Percentiles rank a stretch among this genome's conserved stretches.
These are phyloP conservation scores for Pigoraptor vietnamica DNA, from an alignment of 78 protist genomes.

Conservation along the genomic window DNA sequence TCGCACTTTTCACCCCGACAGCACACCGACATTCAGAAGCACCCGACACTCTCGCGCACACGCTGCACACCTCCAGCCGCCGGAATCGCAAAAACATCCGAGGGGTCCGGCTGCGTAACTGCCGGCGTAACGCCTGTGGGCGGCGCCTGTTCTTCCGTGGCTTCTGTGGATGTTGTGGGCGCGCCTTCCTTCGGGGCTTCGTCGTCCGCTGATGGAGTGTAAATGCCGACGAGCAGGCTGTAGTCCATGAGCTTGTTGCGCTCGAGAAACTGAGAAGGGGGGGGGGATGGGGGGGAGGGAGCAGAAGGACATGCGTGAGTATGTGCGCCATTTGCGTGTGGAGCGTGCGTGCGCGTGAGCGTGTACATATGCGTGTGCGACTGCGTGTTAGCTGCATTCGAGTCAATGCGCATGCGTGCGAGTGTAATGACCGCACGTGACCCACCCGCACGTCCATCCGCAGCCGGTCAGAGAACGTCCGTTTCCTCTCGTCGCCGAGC, in stretches of 20 bases:
- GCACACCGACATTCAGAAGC: not conserved
- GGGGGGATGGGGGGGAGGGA: not conserved
- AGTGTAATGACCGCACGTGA: too few relatives aligned
- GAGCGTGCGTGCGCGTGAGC: not conserved
- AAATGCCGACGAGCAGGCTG: slow-evolving; percentile 32
- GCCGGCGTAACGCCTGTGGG: not conserved
- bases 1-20: too few relatives aligned
- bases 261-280: not conserved
- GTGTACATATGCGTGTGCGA: not conserved
- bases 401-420: too few relatives aligned
- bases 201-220: not conserved
- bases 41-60: too few relatives aligned
- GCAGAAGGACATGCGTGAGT: too few relatives aligned
- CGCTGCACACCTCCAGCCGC: not conserved
- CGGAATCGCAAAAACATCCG: not conserved
- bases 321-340: not conserved
- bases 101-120: not conserved
- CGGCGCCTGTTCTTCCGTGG: not conserved
- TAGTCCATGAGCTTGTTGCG: slow-evolving; percentile 42
- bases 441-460: not conserved
- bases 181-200: not conserved
- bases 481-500: not conserved
- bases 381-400: not conserved
- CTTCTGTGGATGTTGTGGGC: too few relatives aligned
- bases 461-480: not conserved